Evolutionary conservation across 2,329 filamentous ascomycete species (phyloP).

Genomic region (Xenosphaeropsis pyriputrescens): DNA sequence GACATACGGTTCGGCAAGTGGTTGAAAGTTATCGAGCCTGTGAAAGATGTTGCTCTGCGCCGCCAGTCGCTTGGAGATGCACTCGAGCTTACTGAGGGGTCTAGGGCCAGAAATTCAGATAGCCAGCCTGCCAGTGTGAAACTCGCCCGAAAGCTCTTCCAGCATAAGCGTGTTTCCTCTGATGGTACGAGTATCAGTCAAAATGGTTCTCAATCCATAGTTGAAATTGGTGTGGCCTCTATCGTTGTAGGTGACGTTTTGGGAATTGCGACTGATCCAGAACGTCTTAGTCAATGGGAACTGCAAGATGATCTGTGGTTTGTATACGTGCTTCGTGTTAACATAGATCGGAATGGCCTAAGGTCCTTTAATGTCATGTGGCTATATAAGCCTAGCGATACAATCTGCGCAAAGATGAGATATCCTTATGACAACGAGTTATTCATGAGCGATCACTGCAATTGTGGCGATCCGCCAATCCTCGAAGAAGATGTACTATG

Average conservation of each 20-base stretch:
- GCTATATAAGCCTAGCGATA: conserved; percentile 60
- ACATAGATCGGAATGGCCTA: conserved; percentile 19
- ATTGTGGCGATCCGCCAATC: conserved; percentile 36
- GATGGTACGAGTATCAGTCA: too few species aligned
- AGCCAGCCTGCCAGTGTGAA: too few species aligned
- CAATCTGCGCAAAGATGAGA: conserved; percentile 48
- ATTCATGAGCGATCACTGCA: conserved; percentile 65
- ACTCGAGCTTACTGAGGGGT: conserved; percentile 2
- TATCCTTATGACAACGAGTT: conserved; percentile 63
- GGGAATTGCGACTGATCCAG: conserved; percentile 7
- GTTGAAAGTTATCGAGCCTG: conserved; percentile 24
- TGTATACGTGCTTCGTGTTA: conserved; percentile 48
- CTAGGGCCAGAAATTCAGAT: too few species aligned
- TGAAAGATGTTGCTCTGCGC: conserved; percentile 12
- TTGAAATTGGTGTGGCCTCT: conserved; percentile 26
- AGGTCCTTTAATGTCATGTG: conserved; percentile 50
- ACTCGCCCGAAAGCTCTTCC: too few species aligned
- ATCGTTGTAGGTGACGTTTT: conserved; percentile 35
- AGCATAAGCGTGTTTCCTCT: too few species aligned
- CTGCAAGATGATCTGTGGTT: conserved; percentile 45
- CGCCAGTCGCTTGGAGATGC: conserved; percentile 7
- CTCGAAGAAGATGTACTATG: conserved; percentile 37
- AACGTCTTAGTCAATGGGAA: conserved; percentile 20
- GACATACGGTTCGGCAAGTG: conserved; percentile 42
- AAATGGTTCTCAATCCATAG: too few species aligned